Conservation (phyloP, 805 yeast species). For the Myxozyma geophila region DNA sequence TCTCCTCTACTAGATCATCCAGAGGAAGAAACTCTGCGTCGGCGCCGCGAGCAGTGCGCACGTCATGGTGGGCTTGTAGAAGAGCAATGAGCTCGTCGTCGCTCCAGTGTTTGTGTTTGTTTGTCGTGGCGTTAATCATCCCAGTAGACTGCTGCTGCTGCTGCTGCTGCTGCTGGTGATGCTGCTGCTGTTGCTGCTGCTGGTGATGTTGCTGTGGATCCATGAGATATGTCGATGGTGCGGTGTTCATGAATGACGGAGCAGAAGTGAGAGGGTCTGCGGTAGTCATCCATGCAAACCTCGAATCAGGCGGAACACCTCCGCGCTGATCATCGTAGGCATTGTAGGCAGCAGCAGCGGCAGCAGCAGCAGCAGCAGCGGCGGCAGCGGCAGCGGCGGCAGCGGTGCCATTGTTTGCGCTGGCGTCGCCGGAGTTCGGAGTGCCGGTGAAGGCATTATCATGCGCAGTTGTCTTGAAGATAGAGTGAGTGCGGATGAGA, state of each 20-base stretch:
- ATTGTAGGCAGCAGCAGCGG: slow-evolving; percentile 7
- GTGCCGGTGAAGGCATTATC: slow-evolving; percentile 14
- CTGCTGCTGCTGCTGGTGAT: not conserved
- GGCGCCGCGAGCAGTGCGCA: slow-evolving; percentile 26
- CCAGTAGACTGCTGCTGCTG: slow-evolving; percentile 1
- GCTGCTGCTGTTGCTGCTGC: slow-evolving; percentile 10
- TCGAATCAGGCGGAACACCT: slow-evolving; percentile 13
- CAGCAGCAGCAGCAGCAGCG: slow-evolving; percentile 12
- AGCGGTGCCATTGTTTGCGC: not conserved
- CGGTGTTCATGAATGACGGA: slow-evolving; percentile 20
- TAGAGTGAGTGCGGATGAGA: slow-evolving; percentile 29
- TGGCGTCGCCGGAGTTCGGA: slow-evolving; percentile 4
- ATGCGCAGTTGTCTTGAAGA: slow-evolving; percentile 33
- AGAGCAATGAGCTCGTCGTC: slow-evolving; percentile 33
- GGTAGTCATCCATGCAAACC: slow-evolving; percentile 34
- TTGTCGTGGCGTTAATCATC: slow-evolving; percentile 13
- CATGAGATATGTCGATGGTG: slow-evolving; percentile 22
- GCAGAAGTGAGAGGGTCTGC: slow-evolving; percentile 21
- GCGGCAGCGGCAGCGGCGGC: slow-evolving; percentile 7
- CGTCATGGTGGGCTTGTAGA: slow-evolving; percentile 34
- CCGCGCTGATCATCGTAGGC: slow-evolving; percentile 25
- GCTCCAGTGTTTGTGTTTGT: slow-evolving; percentile 29
- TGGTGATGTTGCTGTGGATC: slow-evolving; percentile 16
- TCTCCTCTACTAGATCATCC: slow-evolving; percentile 34
- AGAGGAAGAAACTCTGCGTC: slow-evolving; percentile 30